A percentile compares a stretch with the other conserved stretches of the same genome.
phyloP scores from a whole-genome alignment of 768 basidiomycete species.

The Sarcomyxa edulis region DNA sequence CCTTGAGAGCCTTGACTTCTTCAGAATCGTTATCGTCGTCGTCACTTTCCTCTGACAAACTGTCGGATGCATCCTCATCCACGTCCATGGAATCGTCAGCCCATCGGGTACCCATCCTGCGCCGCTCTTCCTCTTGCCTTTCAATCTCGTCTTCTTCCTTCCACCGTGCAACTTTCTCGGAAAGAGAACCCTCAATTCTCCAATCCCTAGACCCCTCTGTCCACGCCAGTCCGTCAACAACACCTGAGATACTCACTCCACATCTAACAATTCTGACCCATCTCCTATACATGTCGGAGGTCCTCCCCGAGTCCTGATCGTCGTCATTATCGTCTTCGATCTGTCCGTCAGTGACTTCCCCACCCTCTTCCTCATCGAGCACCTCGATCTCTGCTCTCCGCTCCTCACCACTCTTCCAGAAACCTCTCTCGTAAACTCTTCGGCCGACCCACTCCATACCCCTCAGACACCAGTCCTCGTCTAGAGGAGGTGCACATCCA shows the following conservation, averaged over 20 bases:
- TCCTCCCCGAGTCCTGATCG: conserved; percentile 25
- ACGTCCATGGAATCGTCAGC: conserved; percentile 65
- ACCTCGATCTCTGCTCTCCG: conserved; percentile 73
- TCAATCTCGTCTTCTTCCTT: conserved; percentile 63
- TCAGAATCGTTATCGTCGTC: conserved; percentile 67
- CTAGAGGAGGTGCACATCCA: conserved; percentile 64
- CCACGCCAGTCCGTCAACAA: conserved; percentile 76
- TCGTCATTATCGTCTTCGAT: conserved; percentile 76
- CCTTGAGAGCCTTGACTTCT: conserved; percentile 80
- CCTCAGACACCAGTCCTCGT: conserved; percentile 93
- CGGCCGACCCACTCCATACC: conserved; percentile 97
- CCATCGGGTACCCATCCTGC: conserved; percentile 58
- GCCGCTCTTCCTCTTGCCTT: conserved; percentile 61
- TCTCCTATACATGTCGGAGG: conserved; percentile 45
- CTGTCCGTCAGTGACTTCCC: conserved; percentile 64
- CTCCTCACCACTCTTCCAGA: conserved; percentile 82
- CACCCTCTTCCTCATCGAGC: conserved; percentile 53
- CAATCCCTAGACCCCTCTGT: conserved; percentile 53
- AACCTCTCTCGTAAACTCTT: conserved; percentile 88
- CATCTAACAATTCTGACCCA: conserved; percentile 76
- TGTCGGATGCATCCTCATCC: conserved; percentile 50
- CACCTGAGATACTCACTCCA: conserved; percentile 58
- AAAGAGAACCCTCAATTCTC: conserved; percentile 59
- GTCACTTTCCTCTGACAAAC: conserved; percentile 42
- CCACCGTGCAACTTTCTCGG: conserved; percentile 67